Conservation (phyloP, 331 rosid species). For the Quercus tomentella region DNA sequence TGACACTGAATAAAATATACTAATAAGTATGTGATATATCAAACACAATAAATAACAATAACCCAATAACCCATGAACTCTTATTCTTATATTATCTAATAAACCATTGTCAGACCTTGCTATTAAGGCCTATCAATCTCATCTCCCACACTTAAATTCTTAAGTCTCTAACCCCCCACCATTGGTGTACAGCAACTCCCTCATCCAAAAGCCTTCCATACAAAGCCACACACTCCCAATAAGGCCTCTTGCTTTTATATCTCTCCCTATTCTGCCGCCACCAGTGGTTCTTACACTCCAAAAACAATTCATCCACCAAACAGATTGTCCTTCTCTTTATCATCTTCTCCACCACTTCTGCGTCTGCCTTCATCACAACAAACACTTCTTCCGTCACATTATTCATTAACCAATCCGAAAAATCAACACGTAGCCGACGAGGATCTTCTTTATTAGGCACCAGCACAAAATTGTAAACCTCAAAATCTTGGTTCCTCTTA, state of each 20-base stretch:
- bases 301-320: slow-evolving; percentile 62
- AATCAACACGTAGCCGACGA: slow-evolving; percentile 4
- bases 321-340: slow-evolving; percentile 30
- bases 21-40: too few relatives aligned
- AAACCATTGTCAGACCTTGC: too few relatives aligned
- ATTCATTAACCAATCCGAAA: slow-evolving; percentile 44
- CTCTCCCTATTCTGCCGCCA: slow-evolving; percentile 47
- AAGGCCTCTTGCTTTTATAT: slow-evolving; percentile 39
- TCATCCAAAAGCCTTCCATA: slow-evolving; percentile 60
- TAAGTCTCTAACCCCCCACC: slow-evolving; percentile 56
- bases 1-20: too few relatives aligned
- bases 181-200: slow-evolving; percentile 70
- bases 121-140: too few relatives aligned
- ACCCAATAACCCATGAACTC: too few relatives aligned
- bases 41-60: too few relatives aligned
- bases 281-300: slow-evolving; percentile 63
- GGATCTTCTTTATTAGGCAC: slow-evolving; percentile 12
- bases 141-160: too few relatives aligned
- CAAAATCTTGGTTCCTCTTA: slow-evolving; percentile 39
- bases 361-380: slow-evolving; percentile 70
- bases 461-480: slow-evolving; percentile 26
- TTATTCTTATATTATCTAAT: too few relatives aligned
- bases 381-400: slow-evolving; percentile 48
- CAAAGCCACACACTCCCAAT: slow-evolving; percentile 64
- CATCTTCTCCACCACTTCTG: slow-evolving; percentile 50